Base-by-base conservation (phyloP, 2,329 filamentous ascomycete genomes). In the Acrodontium crateriforme region DNA sequence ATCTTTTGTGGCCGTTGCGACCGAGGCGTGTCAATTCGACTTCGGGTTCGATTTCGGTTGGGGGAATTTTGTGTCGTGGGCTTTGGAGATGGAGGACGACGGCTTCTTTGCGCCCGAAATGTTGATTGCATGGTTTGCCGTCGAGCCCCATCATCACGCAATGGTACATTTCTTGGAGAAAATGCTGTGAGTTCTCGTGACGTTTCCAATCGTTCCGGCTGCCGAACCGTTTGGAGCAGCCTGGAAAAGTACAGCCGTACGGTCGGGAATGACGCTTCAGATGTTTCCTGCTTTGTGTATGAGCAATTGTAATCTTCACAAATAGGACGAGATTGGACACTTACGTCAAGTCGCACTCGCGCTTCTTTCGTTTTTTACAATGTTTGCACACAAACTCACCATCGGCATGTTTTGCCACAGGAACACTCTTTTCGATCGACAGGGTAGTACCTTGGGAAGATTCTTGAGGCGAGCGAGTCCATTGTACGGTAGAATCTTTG, bases 151-250 rank as follows among this genome's bases (percentile, higher is more conserved):
- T 47, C 16, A 65, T 52, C 16, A 67, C 60, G 47, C 84, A 93
- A 16, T 69, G 70, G 74, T 79, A 93, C 25, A 66, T 65, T 44
- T 84, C 76, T 5, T 69, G 52, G 33, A 78, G 70, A 35, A n/a
- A 12, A 49, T 93, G 84, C 45, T 87, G 78, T 10, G 69, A 73
- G 39, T 73, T 78, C 46, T 94, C 87, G 45, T 94, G 85, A 2
- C 85, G 72, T 49, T 91, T 92, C 85, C 74, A 94, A 53, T 94
- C 85, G 34, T 83, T 85, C 49, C 93, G 92, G 52, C 79, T 85
- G n/a, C 85, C 85, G 41, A 93, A 93, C 0, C 50, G 62, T 46
- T 82, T 84, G 26, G 56, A 52, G 45, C 85, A 93, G 16, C 58
- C 54, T 6, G 62, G 54, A 38, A 74, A 79, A 0, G 83, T 92